Conservation (phyloP, 2,329 filamentous ascomycete species). For the Cladosporium austrohemisphaericum region DNA sequence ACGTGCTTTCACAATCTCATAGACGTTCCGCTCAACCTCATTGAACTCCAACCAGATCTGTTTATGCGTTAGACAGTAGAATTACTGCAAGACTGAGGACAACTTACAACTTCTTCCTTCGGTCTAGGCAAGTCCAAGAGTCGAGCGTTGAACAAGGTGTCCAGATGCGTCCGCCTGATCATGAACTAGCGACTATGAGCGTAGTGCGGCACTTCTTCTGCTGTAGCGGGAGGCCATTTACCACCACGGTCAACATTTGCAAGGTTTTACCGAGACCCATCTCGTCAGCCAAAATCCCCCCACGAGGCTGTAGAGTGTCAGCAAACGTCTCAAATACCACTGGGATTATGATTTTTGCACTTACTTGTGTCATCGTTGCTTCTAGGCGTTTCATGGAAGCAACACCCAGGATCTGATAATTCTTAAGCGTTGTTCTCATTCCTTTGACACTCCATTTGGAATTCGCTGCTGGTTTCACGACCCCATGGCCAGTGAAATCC, state of each 20-base stretch:
- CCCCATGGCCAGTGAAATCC: constrained; percentile 37
- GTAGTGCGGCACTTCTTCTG: constrained; percentile 32
- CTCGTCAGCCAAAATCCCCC: constrained; percentile 86
- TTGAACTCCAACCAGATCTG: constrained; percentile 51
- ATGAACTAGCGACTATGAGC: constrained; percentile 49
- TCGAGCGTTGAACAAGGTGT: constrained; percentile 50
- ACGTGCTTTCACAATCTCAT: constrained; percentile 33
- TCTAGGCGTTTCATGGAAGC: constrained; percentile 29
- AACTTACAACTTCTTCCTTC: constrained; percentile 34
- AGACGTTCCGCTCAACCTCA: constrained; percentile 50
- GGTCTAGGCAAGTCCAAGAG: constrained; percentile 54
- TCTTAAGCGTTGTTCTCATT: constrained; percentile 45
- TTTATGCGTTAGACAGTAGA: too few species aligned
- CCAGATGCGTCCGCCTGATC: constrained; percentile 53
- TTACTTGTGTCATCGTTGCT: constrained; percentile 55
- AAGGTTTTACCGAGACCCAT: constrained; percentile 92
- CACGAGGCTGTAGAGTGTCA: constrained; percentile 43
- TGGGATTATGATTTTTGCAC: too few species aligned
- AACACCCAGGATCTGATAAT: constrained; percentile 47
- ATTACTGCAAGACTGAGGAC: too few species aligned
- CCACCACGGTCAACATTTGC: constrained; percentile 52
- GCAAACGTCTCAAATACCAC: too few species aligned
- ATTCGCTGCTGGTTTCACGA: constrained; percentile 33
- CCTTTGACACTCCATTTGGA: constrained; percentile 46
- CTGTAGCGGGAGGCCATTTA: constrained; percentile 35